Conservation (phyloP, 1,139 yeast species). For the Blastobotrys illinoisensis region DNA sequence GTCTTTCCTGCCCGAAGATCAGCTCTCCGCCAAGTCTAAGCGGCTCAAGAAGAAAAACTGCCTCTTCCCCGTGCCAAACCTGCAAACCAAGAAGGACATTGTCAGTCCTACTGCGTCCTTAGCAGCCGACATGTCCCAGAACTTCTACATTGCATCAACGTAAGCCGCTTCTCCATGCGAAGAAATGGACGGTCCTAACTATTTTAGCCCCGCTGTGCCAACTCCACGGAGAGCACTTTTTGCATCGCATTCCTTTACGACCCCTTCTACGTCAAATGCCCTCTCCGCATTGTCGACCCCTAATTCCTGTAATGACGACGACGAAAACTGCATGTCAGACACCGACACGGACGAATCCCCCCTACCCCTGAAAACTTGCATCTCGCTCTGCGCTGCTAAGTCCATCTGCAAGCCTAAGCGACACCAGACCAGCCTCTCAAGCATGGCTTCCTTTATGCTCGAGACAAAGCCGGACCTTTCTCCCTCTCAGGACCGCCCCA, state of each 20-base stretch:
- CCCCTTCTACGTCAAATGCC: background rate
- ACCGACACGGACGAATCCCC: conserved; percentile 7
- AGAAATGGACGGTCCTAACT: conserved; percentile 5
- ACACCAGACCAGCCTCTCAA: conserved; percentile 8
- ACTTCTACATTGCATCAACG: conserved; percentile 39
- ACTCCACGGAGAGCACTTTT: conserved; percentile 34
- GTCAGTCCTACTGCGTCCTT: conserved; percentile 39
- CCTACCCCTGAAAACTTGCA: conserved; percentile 13
- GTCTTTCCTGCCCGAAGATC: conserved; percentile 16
- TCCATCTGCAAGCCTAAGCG: conserved; percentile 1
- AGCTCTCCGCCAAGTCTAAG: conserved; percentile 14
- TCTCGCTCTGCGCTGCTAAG: background rate
- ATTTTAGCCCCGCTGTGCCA: conserved; percentile 23
- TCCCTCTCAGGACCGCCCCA: conserved; percentile 16
- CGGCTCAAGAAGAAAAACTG: conserved; percentile 10
- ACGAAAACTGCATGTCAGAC: conserved; percentile 8
- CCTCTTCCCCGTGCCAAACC: conserved; percentile 16
- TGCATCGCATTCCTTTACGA: background rate
- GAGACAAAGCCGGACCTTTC: conserved; percentile 12
- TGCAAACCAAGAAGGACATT: background rate
- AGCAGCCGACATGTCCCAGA: conserved; percentile 44
- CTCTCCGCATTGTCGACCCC: background rate
- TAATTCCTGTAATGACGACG: conserved; percentile 1
- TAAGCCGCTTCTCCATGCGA: conserved; percentile 12
- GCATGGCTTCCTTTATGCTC: background rate